Conservation (phyloP, 2,329 filamentous ascomycete species). For the Achaetomium macrosporum region DNA sequence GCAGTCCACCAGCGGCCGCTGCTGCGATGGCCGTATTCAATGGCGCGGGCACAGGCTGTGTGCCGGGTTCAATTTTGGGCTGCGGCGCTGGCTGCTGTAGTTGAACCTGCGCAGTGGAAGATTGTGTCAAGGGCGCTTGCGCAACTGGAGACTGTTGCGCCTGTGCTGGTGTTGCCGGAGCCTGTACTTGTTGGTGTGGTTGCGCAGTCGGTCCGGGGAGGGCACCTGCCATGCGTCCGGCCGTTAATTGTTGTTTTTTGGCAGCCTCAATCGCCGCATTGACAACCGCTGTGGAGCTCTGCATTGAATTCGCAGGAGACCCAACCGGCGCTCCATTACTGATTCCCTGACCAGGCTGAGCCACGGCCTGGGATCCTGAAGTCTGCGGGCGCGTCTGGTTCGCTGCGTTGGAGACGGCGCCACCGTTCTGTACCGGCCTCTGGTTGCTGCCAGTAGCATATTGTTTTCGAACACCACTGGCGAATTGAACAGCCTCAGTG, state of each 20-base stretch:
- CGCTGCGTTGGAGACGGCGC: conserved; percentile 12
- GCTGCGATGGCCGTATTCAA: conserved; percentile 44
- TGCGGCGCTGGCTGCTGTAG: conserved; percentile 25
- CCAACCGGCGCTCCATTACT: conserved; percentile 24
- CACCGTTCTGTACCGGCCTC: conserved; percentile 21
- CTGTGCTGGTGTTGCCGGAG: conserved; percentile 17
- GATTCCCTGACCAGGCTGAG: conserved; percentile 13
- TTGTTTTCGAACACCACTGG: conserved; percentile 43
- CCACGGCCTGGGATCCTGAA: conserved; percentile 6
- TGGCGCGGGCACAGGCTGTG: conserved; percentile 34
- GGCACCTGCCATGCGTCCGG: conserved; percentile 23
- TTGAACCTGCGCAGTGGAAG: conserved; percentile 13
- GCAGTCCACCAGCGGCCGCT: conserved; percentile 33
- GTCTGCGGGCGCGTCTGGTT: conserved; percentile 16
- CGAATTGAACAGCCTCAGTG: conserved; percentile 42
- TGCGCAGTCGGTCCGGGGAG: conserved; percentile 19
- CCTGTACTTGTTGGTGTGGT: conserved; percentile 10
- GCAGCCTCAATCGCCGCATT: conserved; percentile 42
- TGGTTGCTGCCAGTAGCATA: conserved; percentile 32
- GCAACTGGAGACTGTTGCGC: conserved; percentile 17
- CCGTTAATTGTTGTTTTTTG: conserved; percentile 38
- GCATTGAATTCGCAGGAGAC: conserved; percentile 19
- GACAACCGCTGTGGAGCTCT: conserved; percentile 32
- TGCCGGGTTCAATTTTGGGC: conserved; percentile 35
- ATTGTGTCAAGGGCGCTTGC: conserved; percentile 13